A percentile compares a stretch with the other conserved stretches of the same genome.
Conservation (phyloP, 169 alveolate genomes). For the Toxoplasma gondii region DNA sequence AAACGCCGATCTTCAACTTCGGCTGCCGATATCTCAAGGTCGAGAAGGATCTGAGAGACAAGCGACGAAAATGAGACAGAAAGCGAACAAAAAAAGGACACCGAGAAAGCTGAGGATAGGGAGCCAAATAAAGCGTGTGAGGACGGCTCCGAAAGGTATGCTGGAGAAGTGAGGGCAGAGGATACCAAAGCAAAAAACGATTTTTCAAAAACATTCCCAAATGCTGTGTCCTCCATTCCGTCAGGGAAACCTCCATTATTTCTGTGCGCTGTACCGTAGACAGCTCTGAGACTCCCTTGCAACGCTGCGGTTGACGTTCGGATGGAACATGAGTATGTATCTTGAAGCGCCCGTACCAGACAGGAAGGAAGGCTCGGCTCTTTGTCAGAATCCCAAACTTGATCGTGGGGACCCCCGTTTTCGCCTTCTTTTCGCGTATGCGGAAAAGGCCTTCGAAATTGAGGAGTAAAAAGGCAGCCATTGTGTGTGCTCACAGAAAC, state of each 20-base stretch:
- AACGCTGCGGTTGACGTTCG: background rate
- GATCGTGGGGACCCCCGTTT: background rate
- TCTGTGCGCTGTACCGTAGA: background rate
- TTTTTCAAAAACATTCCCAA: background rate
- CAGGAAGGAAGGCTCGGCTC: conserved; percentile 10
- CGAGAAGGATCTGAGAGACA: background rate
- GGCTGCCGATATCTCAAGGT: background rate
- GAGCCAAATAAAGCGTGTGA: background rate
- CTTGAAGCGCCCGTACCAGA: conserved; percentile 5
- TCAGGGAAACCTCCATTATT: background rate
- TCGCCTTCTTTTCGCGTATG: background rate
- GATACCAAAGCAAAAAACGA: background rate
- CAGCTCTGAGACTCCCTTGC: background rate
- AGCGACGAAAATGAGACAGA: background rate
- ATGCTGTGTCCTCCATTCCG: background rate
- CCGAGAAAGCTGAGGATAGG: background rate
- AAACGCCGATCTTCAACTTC: background rate
- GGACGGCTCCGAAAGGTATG: conserved; percentile 1
- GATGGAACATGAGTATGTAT: background rate
- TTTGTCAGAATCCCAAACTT: background rate
- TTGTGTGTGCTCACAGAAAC: background rate
- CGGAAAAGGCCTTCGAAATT: too few relatives aligned
- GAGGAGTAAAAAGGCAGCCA: background rate
- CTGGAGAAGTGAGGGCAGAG: conserved; percentile 8
- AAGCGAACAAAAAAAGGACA: background rate